Percentiles rank a stretch among this genome's conserved stretches.
phyloP scores from a whole-genome alignment of 2,329 filamentous ascomycete species.

The Phoma sp. region DNA sequence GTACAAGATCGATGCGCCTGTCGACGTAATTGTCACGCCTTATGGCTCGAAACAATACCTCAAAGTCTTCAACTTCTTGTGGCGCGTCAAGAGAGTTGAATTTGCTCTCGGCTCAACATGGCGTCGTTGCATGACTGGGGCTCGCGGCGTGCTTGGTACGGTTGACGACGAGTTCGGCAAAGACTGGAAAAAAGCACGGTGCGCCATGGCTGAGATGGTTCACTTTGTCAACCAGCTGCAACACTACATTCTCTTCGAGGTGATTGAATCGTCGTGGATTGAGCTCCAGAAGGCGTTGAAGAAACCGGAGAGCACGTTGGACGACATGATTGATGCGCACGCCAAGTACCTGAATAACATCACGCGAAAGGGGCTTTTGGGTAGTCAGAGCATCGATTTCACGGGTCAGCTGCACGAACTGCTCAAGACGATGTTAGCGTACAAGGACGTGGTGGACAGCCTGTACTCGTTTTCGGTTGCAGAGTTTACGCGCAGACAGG shows the following conservation, averaged over 20 bases:
- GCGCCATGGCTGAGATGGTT: constrained; percentile 94
- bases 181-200: constrained; percentile 90
- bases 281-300: constrained; percentile 82
- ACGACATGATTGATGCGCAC: constrained; percentile 93
- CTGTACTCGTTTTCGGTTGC: constrained; percentile 94
- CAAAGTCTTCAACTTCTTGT: constrained; percentile 98
- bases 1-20: constrained; percentile 95
- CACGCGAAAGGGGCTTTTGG: constrained; percentile 92
- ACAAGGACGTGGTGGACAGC: constrained; percentile 91
- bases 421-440: constrained; percentile 89
- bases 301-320: constrained; percentile 86
- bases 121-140: constrained; percentile 94
- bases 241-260: constrained; percentile 98
- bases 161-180: constrained; percentile 73
- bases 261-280: constrained; percentile 96
- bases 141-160: constrained; percentile 84
- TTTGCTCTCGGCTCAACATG: constrained; percentile 90
- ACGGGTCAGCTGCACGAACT: constrained; percentile 91
- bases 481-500: constrained; percentile 91
- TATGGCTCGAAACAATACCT: constrained; percentile 96
- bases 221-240: constrained; percentile 97
- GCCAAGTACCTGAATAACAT: constrained; percentile 90
- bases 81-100: constrained; percentile 97
- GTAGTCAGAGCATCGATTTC: constrained; percentile 74
- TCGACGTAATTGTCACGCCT: constrained; percentile 95